Conservation (phyloP, 805 yeast genomes). For the Saturnispora silvae region DNA sequence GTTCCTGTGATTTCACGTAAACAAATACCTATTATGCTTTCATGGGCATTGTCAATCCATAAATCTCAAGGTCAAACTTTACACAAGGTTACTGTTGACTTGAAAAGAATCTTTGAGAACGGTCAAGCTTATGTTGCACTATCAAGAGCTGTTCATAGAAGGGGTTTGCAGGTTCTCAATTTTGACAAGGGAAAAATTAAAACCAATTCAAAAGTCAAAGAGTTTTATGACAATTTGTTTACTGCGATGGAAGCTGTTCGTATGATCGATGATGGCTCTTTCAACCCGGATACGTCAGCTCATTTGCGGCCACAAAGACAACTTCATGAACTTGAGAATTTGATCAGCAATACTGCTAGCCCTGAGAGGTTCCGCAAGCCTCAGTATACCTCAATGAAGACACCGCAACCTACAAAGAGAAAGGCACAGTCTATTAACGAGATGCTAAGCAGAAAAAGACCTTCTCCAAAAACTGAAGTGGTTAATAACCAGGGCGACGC, state of each 20-base stretch:
- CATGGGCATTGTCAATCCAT: slow-evolving; percentile 95
- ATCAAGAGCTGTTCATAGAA: slow-evolving; percentile 70
- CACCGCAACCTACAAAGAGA: no score
- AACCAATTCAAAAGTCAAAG: slow-evolving; percentile 60
- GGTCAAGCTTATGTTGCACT: slow-evolving; percentile 97
- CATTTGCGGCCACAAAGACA: neutral
- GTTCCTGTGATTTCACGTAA: slow-evolving; percentile 57
- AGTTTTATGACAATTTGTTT: slow-evolving; percentile 49
- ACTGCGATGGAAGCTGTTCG: slow-evolving; percentile 25
- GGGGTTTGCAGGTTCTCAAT: slow-evolving; percentile 72
- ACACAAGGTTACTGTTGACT: slow-evolving; percentile 65
- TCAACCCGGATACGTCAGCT: neutral
- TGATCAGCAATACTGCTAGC: slow-evolving; percentile 3
- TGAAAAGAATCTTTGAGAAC: slow-evolving; percentile 65
- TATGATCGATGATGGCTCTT: neutral
- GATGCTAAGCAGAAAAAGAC: no score
- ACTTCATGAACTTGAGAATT: slow-evolving; percentile 4
- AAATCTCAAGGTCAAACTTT: slow-evolving; percentile 93
- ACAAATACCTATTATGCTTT: slow-evolving; percentile 82
- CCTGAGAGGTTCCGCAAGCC: slow-evolving; percentile 9
- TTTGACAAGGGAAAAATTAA: slow-evolving; percentile 54
- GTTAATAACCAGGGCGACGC: neutral
- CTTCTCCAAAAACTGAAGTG: no score
- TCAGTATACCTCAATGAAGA: no score
- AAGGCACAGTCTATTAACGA: no score